Evolutionary conservation across 352 stramenopile species (phyloP), one percentile per base, ranked within the genome.

Genomic region (Pythium brachiatum): DNA sequence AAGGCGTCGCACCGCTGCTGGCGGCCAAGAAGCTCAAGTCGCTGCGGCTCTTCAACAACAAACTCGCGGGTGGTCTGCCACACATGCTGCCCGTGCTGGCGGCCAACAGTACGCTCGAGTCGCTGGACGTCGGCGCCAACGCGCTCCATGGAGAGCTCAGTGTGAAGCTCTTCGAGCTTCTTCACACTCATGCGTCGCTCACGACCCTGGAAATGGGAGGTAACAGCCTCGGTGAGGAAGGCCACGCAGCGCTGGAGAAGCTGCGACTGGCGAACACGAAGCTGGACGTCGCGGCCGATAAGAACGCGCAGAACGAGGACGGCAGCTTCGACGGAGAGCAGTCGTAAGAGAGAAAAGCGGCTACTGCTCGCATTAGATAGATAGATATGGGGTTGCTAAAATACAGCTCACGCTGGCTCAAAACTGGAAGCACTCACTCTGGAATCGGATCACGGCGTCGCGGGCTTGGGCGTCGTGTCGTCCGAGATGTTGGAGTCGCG

Each of bases 181-280:
- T 94, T 16, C 85, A 94, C 67, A 46, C 57, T 0, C 83, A 92
- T 48, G 62, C 76, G 41, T 79, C 79, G 27, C 76, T 94, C n/a
- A 78, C 78, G 65, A 94, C 85, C 25, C 76, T 92, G 15, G 85
- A 94, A 55, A 89, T 94, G 78, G 85, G 85, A 62, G 85, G 85
- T 64, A 94, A 94, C 67, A 89, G 79, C 25, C 67, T 94, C 1
- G 85, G 83, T 8, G 76, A 90, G 54, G 68, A 75, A 13, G 85
- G 85, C 25, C 80, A 86, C 46, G 72, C 66, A 0, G 85, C 85
- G 43, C 75, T 94, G 16, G 81, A 92, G 31, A 68, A 57, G 27
- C 68, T 94, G 51, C 81, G 79, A 18, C 61, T 66, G 3, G 79
- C 70, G 0, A 94, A 92, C 63, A 75, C 53, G 7, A 47, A 34